These are phyloP conservation scores for Penicillium cinerascens DNA, from an alignment of 495 filamentous ascomycete genomes.

Conservation along the genomic window DNA sequence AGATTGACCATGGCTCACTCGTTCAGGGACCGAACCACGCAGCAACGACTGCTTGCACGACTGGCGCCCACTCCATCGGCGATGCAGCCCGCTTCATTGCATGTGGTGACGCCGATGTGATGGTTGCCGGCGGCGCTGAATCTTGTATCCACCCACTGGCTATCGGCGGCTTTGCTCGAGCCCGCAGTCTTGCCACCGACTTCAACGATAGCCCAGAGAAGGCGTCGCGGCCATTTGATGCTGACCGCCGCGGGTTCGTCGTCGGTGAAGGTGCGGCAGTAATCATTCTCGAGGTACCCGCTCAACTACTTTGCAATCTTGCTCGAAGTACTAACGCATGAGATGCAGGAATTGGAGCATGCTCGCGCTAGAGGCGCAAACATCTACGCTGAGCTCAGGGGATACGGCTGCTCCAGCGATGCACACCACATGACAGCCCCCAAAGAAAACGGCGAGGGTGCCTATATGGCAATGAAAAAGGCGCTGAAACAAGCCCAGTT, in stretches of 20 bases:
- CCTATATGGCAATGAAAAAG: constrained; percentile 77
- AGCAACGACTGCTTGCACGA: constrained; percentile 91
- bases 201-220: constrained; percentile 71
- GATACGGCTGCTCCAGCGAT: constrained; percentile 85
- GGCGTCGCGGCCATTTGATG: constrained; percentile 85
- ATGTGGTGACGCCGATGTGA: constrained; percentile 85
- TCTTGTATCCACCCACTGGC: constrained; percentile 95
- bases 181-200: constrained; percentile 74
- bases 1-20: neutral
- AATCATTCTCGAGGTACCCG: constrained; percentile 67
- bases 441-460: constrained; percentile 73
- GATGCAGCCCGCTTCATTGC: constrained; percentile 90
- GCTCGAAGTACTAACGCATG: neutral
- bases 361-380: constrained; percentile 71
- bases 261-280: constrained; percentile 91
- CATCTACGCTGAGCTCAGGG: constrained; percentile 86
- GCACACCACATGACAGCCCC: constrained; percentile 93
- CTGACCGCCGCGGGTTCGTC: constrained; percentile 79
- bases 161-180: constrained; percentile 85
- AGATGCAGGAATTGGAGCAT: constrained; percentile 72
- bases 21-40: constrained; percentile 81
- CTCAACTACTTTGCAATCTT: neutral
- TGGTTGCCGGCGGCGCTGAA: constrained; percentile 91
- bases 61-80: constrained; percentile 88
- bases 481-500: constrained; percentile 72